Conservation (phyloP, 148 eudicot species). For the Silene conica region DNA sequence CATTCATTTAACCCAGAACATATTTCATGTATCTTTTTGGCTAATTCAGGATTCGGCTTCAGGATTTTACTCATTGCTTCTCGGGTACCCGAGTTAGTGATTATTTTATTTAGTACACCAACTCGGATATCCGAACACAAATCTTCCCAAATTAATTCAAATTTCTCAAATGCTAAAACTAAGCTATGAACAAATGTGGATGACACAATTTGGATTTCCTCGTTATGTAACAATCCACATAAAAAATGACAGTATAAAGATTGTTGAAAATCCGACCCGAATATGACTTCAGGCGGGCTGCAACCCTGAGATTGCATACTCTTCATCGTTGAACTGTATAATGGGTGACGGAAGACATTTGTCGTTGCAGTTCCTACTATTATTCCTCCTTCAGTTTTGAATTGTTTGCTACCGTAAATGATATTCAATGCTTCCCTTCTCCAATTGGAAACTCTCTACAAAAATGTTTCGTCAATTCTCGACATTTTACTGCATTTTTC, state of each 20-base stretch:
- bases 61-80: constrained; percentile 49
- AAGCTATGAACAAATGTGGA: constrained; percentile 87
- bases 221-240: constrained; percentile 52
- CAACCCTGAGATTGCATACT: constrained; percentile 58
- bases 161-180: constrained; percentile 67
- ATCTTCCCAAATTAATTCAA: constrained; percentile 62
- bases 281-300: constrained; percentile 79
- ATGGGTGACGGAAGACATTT: constrained; percentile 49
- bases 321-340: constrained; percentile 47
- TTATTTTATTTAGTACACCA: constrained; percentile 42
- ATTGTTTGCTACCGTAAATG: constrained; percentile 78
- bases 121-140: constrained; percentile 55
- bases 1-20: constrained; percentile 60
- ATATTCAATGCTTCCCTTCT: constrained; percentile 60
- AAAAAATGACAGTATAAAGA: constrained; percentile 89
- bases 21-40: constrained; percentile 41
- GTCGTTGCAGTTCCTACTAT: constrained; percentile 87
- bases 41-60: constrained; percentile 64
- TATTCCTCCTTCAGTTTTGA: constrained; percentile 63
- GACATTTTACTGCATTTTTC: no score
- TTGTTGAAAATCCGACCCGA: constrained; percentile 65
- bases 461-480: not conserved
- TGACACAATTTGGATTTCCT: constrained; percentile 53
- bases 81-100: constrained; percentile 46
- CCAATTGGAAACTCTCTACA: constrained; percentile 68